Evolutionary conservation across 345 rosid species (phyloP).

Genomic region (Populus alba): DNA sequence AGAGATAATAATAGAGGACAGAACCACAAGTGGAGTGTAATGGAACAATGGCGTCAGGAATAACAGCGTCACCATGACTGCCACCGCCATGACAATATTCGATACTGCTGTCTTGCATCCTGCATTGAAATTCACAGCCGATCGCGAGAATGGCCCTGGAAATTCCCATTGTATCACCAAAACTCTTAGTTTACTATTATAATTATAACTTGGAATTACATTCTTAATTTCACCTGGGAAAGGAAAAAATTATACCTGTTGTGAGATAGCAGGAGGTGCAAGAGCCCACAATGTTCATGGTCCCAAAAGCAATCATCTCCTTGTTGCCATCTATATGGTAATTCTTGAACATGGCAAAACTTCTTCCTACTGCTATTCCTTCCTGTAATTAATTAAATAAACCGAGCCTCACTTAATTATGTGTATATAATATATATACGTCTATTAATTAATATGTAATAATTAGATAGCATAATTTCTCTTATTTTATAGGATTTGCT

Average conservation of each 20-base stretch:
- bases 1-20: constrained; percentile 67
- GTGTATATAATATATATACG: not conserved
- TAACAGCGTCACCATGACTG: constrained; percentile 76
- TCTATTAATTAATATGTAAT: not conserved
- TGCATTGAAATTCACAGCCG: constrained; percentile 92
- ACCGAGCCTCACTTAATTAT: not conserved
- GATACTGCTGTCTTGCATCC: constrained; percentile 88
- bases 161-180: not conserved
- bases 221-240: not conserved
- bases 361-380: constrained; percentile 94
- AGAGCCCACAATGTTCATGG: constrained; percentile 92
- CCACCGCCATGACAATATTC: constrained; percentile 87
- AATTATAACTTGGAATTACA: not conserved
- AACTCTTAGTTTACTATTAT: not conserved
- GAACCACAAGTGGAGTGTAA: constrained; percentile 91
- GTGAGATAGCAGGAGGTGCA: constrained; percentile 90
- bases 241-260: constrained; percentile 46
- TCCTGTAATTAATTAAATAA: constrained; percentile 47
- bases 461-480: not conserved
- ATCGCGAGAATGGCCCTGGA: constrained; percentile 87
- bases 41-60: constrained; percentile 82
- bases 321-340: constrained; percentile 94
- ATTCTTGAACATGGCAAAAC: constrained; percentile 85
- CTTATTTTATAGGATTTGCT: not conserved
- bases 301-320: constrained; percentile 93